Evolutionary conservation across 2,329 filamentous ascomycete genomes (phyloP), one percentile per base, ranked within the genome.

Genomic region (Aspergillus neoniger): DNA sequence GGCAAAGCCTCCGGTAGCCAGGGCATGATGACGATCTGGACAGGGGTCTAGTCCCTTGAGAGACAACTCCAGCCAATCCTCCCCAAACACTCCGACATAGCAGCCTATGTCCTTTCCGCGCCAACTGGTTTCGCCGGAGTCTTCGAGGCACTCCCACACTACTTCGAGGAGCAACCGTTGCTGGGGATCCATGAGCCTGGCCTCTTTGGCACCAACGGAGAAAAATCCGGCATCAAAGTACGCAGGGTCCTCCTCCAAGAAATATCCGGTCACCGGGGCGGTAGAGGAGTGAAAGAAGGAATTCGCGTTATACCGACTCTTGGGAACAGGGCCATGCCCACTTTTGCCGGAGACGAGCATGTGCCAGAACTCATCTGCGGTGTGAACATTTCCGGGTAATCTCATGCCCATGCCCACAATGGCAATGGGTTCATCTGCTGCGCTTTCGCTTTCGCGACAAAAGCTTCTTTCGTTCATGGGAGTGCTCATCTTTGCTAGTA

Each of bases 111-210:
- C 67, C 12, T 63, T 59, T 4, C 77, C 73, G 19, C 63, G 38
- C 67, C 70, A 71, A n/a, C 65, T 47, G 12, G 67, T 60, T 43
- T 72, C 41, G 48, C 75, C 70, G 1, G 67, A 64, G 49, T 67
- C 67, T 30, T 76, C 73, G 6, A 77, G 36, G 32, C 69, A 72
- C 51, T 77, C 75, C 17, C 65, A 68, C 2, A 67, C 60, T 5
- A 75, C 67, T 44, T 77, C 74, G 1, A 76, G 58, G 30, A 76
- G 51, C 7, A 67, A 61, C 2, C 71, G 64, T 54, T 76, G 74
- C 50, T 76, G 72, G 0, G 75, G 75, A 49, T 77, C 75, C 15
- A 70, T 30, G 48, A 14, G 10, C 30, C 72, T 67, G 4, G 67
- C 62, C 5, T 23, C 47, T 49, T 19, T 25, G n/a, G 28, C 47